Base-by-base conservation (phyloP, 805 yeast species). In the Tetrapisispora iriomotensis region DNA sequence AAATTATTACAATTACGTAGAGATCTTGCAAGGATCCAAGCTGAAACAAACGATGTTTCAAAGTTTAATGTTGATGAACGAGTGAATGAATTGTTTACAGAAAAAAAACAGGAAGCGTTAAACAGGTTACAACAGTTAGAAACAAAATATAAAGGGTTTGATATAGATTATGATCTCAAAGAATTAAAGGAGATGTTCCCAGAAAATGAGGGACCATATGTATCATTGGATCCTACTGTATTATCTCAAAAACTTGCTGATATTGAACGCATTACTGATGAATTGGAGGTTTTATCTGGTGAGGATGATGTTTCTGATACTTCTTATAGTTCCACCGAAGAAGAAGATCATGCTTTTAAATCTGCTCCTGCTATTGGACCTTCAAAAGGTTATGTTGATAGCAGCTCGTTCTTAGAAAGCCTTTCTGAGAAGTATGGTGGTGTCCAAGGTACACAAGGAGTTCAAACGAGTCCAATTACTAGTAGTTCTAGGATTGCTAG, bases 21-120 rank as follows among this genome's bases (percentile, higher is more conserved):
- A 40, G 76, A 75, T 48, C 58, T 83, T 28, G 72, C 79, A 9
- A 68, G 70, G 12, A 62, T 83, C 33, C 92, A 83, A 56, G 69
- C 70, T 34, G 88, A 83, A 53, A 78, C 88, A 1, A 83, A 83
- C 56, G 86, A 77, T 45, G 78, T 82, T 29, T 71, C 83, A 57
- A 82, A 82, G 53, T 74, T 68, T 47, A 81, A 81, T 58, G 61
- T 65, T 13, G 60, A 67, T 40, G 65, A 65, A 12, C 62, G 72
- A 40, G 71, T 74, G 39, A 71, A 72, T 44, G 78, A 81, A 36
- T 53, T 72, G 50, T 69, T 79, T 58, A 66, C 70, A 33, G 73
- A 73, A 44, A 80, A 79, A 50, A 82, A 77, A 50, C 53, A 67
- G 37, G 67, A 75, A 56, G 90, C 90, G 0, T 65, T 84, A 68